phyloP scores from a whole-genome alignment of 208 protist genomes.

The Crithidia acanthocephali region DNA sequence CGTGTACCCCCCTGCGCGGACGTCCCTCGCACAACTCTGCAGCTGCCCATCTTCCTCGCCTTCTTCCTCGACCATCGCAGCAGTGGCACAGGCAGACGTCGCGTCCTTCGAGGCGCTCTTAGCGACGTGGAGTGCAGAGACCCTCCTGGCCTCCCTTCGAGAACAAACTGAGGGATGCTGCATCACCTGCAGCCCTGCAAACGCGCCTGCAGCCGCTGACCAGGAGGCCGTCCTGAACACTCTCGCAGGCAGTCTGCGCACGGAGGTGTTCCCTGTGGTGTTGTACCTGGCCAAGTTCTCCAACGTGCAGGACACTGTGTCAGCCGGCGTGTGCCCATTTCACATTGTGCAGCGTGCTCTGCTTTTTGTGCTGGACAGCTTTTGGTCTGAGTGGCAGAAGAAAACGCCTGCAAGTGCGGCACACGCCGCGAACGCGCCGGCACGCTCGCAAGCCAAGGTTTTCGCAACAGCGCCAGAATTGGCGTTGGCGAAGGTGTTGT shows the following conservation, averaged over 20 bases:
- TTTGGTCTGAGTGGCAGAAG: slow-evolving; percentile 13
- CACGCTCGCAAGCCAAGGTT: too few relatives aligned
- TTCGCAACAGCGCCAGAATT: slow-evolving; percentile 4
- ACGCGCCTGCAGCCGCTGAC: not conserved
- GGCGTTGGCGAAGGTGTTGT: slow-evolving; percentile 16
- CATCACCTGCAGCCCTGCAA: not conserved
- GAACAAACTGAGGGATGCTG: not conserved
- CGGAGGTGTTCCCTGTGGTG: slow-evolving; percentile 20
- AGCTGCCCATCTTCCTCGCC: not conserved
- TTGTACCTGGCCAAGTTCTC: slow-evolving; percentile 10
- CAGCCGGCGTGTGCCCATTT: not conserved
- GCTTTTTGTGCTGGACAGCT: slow-evolving; percentile 24
- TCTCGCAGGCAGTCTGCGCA: not conserved
- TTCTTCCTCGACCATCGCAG: not conserved
- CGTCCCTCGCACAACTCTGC: too few relatives aligned
- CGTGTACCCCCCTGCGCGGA: slow-evolving; percentile 15
- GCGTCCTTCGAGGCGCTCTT: slow-evolving; percentile 20
- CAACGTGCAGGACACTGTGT: too few relatives aligned
- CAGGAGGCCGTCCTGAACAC: not conserved
- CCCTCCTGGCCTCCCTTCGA: slow-evolving; percentile 9
- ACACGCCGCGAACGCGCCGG: too few relatives aligned
- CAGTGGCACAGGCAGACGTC: not conserved
- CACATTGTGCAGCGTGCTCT: slow-evolving; percentile 14
- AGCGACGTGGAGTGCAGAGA: slow-evolving; percentile 29
- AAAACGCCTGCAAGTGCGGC: too few relatives aligned